Conservation (phyloP, 164 flowering plant species). For the Umbellularia californica region DNA sequence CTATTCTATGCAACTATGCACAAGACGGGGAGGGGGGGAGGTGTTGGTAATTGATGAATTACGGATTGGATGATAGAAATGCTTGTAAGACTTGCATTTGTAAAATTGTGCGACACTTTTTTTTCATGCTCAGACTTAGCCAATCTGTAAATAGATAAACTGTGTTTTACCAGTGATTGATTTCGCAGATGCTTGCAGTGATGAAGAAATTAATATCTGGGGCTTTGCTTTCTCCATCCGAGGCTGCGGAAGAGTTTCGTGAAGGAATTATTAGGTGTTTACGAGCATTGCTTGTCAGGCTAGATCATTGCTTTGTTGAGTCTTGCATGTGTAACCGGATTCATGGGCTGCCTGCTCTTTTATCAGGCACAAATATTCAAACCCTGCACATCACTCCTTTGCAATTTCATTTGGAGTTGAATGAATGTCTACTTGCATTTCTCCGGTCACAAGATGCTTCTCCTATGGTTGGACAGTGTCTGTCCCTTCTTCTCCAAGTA, state of each 20-base stretch:
- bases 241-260: conserved; percentile 92
- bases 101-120: background rate
- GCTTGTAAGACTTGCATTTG: background rate
- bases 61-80: background rate
- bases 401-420: conserved; percentile 19
- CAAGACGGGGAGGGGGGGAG: no score
- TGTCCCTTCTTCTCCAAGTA: conserved; percentile 91
- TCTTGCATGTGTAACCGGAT: conserved; percentile 59
- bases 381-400: conserved; percentile 2
- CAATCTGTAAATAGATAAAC: background rate
- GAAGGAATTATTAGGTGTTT: conserved; percentile 81
- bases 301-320: conserved; percentile 44
- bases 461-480: conserved; percentile 93
- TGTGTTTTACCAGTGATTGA: background rate
- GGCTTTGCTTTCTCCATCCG: conserved; percentile 70
- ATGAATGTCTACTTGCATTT: conserved; percentile 79
- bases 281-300: conserved; percentile 53
- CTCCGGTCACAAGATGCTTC: conserved; percentile 77
- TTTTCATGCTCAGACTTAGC: background rate
- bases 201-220: conserved; percentile 77
- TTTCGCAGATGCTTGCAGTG: conserved; percentile 66
- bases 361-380: conserved; percentile 21
- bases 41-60: no score
- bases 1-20: background rate
- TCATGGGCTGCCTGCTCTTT: conserved; percentile 39